These are phyloP conservation scores for Exophiala bonariae DNA, from an alignment of 2,329 filamentous ascomycete genomes.

Conservation along the genomic window DNA sequence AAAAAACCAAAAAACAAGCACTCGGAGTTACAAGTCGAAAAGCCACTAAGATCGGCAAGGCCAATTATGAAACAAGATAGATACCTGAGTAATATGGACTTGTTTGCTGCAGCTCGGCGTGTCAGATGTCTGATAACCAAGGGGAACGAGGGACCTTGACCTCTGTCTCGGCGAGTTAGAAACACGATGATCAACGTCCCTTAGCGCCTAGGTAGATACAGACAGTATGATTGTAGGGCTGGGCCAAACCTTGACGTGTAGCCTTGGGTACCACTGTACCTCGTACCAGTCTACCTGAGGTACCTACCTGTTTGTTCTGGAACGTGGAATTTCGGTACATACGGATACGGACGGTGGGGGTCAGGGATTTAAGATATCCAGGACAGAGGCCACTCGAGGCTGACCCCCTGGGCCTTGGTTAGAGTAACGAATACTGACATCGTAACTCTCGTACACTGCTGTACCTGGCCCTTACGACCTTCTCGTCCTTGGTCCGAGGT, in stretches of 20 bases:
- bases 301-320: not conserved
- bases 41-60: not conserved
- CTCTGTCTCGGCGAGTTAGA: conserved; percentile 10
- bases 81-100: conserved; percentile 2
- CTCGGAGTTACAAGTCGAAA: too few species aligned
- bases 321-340: conserved; percentile 14
- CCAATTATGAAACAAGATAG: conserved; percentile 14
- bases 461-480: too few species aligned
- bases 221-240: conserved; percentile 5
- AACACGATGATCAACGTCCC: too few species aligned
- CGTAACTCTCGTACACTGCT: too few species aligned
- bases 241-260: not conserved
- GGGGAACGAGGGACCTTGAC: too few species aligned
- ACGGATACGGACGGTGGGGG: too few species aligned
- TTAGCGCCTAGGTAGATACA: too few species aligned
- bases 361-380: too few species aligned
- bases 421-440: too few species aligned
- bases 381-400: conserved; percentile 11
- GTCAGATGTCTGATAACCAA: too few species aligned
- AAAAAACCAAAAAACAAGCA: not conserved
- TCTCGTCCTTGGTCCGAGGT: too few species aligned
- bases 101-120: conserved; percentile 21
- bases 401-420: too few species aligned
- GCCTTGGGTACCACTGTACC: not conserved
- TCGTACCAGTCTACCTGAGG: not conserved